Evolutionary conservation across 1,284 basidiomycete genomes (phyloP), one percentile per base, ranked within the genome.

Genomic region (Microstroma glucosiphilum): DNA sequence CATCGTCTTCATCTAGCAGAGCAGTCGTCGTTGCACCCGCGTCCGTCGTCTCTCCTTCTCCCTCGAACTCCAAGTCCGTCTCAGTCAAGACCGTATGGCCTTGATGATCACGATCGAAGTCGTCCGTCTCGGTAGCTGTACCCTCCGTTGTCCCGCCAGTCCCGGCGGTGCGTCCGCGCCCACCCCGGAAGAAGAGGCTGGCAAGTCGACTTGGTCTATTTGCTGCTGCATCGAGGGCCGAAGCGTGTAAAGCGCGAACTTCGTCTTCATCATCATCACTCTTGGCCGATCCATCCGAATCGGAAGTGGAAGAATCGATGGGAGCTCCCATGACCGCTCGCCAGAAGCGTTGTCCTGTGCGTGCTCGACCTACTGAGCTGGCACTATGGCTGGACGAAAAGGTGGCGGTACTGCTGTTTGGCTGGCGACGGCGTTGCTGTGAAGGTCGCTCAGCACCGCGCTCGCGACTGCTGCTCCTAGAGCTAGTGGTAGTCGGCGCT

Each of bases 321-420:
- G 61, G 72, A 0, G 67, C 74, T 42, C 74, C 74, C 25, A 74
- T 69, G 0, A 76, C 61, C 1, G 70, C 73, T 58, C 72, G 68
- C 66, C 73, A 68, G 42, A 76, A 69, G 12, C 30, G 57, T 62
- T 69, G 55, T 72, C 56, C 65, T 64, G 57, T 66, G 65, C 37
- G 67, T 64, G 54, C 17, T 66, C 64, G 21, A 68, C 65, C n/a
- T 17, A 48, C 17, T 3, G 17, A n/a, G 43, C 43, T 12, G 43
- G 43, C 43, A 21, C 43, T 48, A 21, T 54, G 25, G 17, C 21
- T 54, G 17, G 43, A 48, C 6, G 43, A 48, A 17, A 48, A 17
- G 43, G 43, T 21, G 12, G 15, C 43, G 43, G 17, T 21, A 21
- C 13, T 48, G 43, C 17, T n/a, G 15, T 6, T 17, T 37, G 30